These are phyloP conservation scores for Friedmanniomyces simplex DNA, from an alignment of 495 filamentous ascomycete species.

Conservation along the genomic window DNA sequence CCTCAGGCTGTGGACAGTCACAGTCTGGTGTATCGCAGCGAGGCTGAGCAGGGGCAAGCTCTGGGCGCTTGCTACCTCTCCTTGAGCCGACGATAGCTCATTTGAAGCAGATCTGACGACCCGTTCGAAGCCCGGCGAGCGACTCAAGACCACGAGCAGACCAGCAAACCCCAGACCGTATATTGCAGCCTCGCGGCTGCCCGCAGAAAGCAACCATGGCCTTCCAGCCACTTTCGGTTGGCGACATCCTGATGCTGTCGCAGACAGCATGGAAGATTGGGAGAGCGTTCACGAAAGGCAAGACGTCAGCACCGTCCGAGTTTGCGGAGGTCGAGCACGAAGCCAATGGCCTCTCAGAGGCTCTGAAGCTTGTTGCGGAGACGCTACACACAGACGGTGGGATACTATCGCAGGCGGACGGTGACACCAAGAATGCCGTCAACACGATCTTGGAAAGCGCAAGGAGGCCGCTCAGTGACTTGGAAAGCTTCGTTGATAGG, in stretches of 20 bases:
- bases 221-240: conserved; percentile 25
- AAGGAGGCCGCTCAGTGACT: conserved; percentile 27
- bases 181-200: neutral
- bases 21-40: neutral
- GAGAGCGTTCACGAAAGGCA: conserved; percentile 33
- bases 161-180: too few species aligned
- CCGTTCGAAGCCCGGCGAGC: too few species aligned
- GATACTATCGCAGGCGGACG: conserved; percentile 26
- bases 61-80: too few species aligned
- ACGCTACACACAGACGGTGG: conserved; percentile 30
- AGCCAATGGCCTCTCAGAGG: conserved; percentile 29
- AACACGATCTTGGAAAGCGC: conserved; percentile 27
- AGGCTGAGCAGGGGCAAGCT: too few species aligned
- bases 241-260: conserved; percentile 36
- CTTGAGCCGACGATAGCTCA: too few species aligned
- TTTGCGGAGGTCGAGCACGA: conserved; percentile 34
- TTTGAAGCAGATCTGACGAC: too few species aligned
- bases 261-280: conserved; percentile 36
- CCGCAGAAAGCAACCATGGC: conserved; percentile 2
- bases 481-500: conserved; percentile 31
- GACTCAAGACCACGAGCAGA: neutral
- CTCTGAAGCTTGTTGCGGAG: conserved; percentile 32
- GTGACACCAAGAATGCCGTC: conserved; percentile 24
- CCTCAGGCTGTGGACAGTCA: neutral
- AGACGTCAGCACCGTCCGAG: conserved; percentile 30